Percentiles rank a stretch among this genome's conserved stretches.
phyloP scores from a whole-genome alignment of 495 filamentous ascomycete genomes.

The Sporormia fimetaria region DNA sequence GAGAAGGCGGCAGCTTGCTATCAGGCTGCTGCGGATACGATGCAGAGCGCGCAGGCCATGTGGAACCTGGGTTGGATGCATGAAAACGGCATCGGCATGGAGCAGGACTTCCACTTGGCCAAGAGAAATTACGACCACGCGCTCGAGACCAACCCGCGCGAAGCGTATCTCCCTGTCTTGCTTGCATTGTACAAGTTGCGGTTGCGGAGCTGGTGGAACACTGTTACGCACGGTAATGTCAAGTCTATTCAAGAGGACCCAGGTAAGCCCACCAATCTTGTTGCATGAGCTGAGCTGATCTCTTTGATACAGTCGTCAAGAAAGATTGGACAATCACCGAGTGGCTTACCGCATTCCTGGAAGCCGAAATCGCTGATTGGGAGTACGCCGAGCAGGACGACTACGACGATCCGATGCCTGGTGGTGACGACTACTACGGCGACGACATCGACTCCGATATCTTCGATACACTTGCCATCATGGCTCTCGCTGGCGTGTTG shows the following conservation, averaged over 20 bases:
- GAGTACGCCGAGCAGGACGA: conserved; percentile 42
- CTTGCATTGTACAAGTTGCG: conserved; percentile 79
- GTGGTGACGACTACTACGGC: conserved; percentile 49
- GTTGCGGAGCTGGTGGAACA: conserved; percentile 83
- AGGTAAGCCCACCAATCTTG: conserved; percentile 43
- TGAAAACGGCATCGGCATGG: conserved; percentile 86
- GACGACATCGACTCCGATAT: conserved; percentile 67
- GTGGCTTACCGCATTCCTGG: conserved; percentile 74
- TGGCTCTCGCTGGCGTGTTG: conserved; percentile 62
- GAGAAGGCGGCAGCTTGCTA: conserved; percentile 94
- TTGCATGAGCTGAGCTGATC: neutral
- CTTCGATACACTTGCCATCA: conserved; percentile 74
- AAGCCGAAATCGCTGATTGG: conserved; percentile 57
- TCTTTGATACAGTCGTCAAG: conserved; percentile 41
- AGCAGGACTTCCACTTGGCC: conserved; percentile 93
- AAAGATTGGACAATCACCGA: conserved; percentile 67
- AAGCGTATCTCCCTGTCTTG: conserved; percentile 90
- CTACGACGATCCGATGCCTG: conserved; percentile 36
- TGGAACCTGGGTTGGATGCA: conserved; percentile 99
- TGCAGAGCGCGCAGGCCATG: conserved; percentile 85
- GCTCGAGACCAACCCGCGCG: conserved; percentile 66
- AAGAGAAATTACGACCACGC: conserved; percentile 94
- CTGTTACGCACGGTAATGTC: conserved; percentile 72
- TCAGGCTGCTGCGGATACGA: conserved; percentile 75
- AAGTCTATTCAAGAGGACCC: conserved; percentile 85